Evolutionary conservation across 164 flowering plant genomes (phyloP).

Genomic region (Protea cynaroides): DNA sequence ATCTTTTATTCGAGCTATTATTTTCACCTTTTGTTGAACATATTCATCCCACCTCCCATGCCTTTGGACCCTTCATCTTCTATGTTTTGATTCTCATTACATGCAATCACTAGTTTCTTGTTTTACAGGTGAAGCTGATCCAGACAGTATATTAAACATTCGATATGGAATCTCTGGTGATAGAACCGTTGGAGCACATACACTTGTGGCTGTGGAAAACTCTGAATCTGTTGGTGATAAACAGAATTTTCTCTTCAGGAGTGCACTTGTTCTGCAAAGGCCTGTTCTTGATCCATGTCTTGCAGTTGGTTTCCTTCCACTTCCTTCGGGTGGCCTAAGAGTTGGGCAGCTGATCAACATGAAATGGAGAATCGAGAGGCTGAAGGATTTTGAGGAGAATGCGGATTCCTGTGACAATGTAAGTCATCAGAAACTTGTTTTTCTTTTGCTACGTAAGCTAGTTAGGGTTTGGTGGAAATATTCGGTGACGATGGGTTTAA

Average conservation of each 20-base stretch:
- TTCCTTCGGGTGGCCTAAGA: slow-evolving; percentile 70
- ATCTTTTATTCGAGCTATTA: no score
- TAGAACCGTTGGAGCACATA: slow-evolving; percentile 78
- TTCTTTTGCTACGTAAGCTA: no score
- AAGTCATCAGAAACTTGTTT: slow-evolving; percentile 26
- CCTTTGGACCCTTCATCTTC: background rate
- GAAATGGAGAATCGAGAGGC: slow-evolving; percentile 89
- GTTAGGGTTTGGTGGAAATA: no score
- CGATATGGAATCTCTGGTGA: slow-evolving; percentile 68
- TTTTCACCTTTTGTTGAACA: no score
- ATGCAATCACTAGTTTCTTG: slow-evolving; percentile 3
- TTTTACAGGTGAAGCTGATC: slow-evolving; percentile 43
- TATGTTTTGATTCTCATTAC: background rate
- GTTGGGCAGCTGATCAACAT: slow-evolving; percentile 89
- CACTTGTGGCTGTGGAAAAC: slow-evolving; percentile 38
- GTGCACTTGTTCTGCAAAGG: slow-evolving; percentile 69
- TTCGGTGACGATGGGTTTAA: no score
- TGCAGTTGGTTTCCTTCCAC: slow-evolving; percentile 96
- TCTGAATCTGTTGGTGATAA: slow-evolving; percentile 22
- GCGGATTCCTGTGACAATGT: slow-evolving; percentile 37
- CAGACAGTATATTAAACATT: slow-evolving; percentile 69
- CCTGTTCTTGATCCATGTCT: slow-evolving; percentile 88
- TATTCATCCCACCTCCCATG: no score
- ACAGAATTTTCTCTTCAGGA: slow-evolving; percentile 54
- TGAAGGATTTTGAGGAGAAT: slow-evolving; percentile 52